Conservation (phyloP, 1,284 basidiomycete genomes). For the Pseudozyma tsukubaensis region DNA sequence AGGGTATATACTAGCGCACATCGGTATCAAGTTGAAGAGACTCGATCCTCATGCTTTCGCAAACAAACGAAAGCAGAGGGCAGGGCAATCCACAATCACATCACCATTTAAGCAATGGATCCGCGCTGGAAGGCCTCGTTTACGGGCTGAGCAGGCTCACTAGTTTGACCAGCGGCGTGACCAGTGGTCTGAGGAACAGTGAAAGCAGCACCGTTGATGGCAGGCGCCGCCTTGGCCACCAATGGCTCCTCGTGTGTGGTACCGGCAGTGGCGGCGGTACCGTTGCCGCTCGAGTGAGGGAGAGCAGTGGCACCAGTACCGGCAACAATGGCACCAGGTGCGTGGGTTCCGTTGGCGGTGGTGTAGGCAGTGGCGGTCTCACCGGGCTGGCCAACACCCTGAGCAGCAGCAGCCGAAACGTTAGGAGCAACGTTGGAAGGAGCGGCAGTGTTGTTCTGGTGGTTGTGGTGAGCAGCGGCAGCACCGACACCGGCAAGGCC, state of each 20-base stretch:
- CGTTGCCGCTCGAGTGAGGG: slow-evolving; percentile 6
- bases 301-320: slow-evolving; percentile 44
- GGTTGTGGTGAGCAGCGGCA: slow-evolving; percentile 6
- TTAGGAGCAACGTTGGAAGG: neutral
- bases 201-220: slow-evolving; percentile 43
- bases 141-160: slow-evolving; percentile 36
- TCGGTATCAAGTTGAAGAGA: slow-evolving; percentile 36
- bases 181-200: too few species aligned
- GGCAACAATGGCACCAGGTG: slow-evolving; percentile 36
- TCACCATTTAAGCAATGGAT: slow-evolving; percentile 30
- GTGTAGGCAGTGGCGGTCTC: slow-evolving; percentile 34
- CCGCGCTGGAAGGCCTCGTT: slow-evolving; percentile 43
- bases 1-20: slow-evolving; percentile 45
- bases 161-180: slow-evolving; percentile 6
- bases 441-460: slow-evolving; percentile 1
- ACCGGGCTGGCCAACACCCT: slow-evolving; percentile 43
- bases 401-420: slow-evolving; percentile 24
- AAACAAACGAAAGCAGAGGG: neutral
- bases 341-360: slow-evolving; percentile 33
- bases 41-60: slow-evolving; percentile 4
- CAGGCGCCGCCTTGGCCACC: slow-evolving; percentile 39
- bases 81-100: neutral
- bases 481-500: slow-evolving; percentile 15
- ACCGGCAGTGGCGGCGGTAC: neutral
- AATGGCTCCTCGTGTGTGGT: slow-evolving; percentile 24